A percentile compares a stretch with the other conserved stretches of the same genome.
These are phyloP conservation scores for Radiomyces spectabilis DNA, from an alignment of 192 early-diverging fungal species.

Conservation along the genomic window DNA sequence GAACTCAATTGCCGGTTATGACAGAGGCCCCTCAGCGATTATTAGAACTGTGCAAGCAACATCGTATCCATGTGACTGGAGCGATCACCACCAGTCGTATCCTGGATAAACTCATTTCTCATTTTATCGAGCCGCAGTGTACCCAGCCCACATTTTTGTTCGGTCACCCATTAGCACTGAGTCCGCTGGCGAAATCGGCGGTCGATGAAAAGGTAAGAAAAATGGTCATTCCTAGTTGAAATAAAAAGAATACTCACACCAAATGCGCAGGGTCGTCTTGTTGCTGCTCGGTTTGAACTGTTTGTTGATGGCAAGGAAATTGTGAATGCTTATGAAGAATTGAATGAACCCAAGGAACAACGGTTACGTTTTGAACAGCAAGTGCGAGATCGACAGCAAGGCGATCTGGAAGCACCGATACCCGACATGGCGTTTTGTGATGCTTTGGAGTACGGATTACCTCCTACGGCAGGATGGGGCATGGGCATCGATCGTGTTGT, in stretches of 20 bases:
- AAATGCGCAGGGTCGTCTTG: slow-evolving; percentile 18
- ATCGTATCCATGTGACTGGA: slow-evolving; percentile 25
- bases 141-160: slow-evolving; percentile 75
- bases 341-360: slow-evolving; percentile 82
- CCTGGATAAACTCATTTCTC: slow-evolving; percentile 64
- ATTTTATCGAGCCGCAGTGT: slow-evolving; percentile 70
- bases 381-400: slow-evolving; percentile 50
- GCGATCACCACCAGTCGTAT: slow-evolving; percentile 63
- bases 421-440: slow-evolving; percentile 67
- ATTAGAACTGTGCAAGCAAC: slow-evolving; percentile 20
- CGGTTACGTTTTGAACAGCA: slow-evolving; percentile 57
- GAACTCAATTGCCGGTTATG: background rate
- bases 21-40: slow-evolving; percentile 26
- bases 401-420: slow-evolving; percentile 71
- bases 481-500: slow-evolving; percentile 81
- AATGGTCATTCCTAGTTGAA: background rate
- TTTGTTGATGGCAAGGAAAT: slow-evolving; percentile 73
- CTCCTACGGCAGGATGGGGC: slow-evolving; percentile 87
- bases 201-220: slow-evolving; percentile 7
- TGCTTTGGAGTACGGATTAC: slow-evolving; percentile 77
- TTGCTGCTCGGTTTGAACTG: slow-evolving; percentile 71
- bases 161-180: slow-evolving; percentile 73
- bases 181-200: slow-evolving; percentile 67
- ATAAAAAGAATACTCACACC: background rate
- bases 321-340: slow-evolving; percentile 84